phyloP scores from a whole-genome alignment of 148 eudicot species.

The Dianthus caryophyllus region DNA sequence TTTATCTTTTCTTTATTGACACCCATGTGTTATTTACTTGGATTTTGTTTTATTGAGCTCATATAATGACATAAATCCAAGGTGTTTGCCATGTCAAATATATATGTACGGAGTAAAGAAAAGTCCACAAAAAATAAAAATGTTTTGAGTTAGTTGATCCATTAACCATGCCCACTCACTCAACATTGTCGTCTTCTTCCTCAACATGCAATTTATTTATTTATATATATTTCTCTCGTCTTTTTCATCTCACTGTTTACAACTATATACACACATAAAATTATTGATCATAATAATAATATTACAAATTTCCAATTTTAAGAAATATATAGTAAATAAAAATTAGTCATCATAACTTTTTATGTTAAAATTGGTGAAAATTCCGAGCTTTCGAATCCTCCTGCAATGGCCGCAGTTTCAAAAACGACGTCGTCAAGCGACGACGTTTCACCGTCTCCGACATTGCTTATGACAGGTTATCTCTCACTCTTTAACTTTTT shows the following conservation, averaged over 20 bases:
- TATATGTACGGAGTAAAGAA: neutral
- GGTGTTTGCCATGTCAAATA: neutral
- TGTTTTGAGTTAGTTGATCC: neutral
- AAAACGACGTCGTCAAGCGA: slow-evolving; percentile 30
- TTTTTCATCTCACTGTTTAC: neutral
- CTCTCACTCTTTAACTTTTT: neutral
- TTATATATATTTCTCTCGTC: neutral
- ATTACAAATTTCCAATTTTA: too few species aligned
- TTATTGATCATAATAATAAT: neutral
- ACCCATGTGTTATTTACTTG: too few species aligned
- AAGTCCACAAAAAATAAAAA: neutral
- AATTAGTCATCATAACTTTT: neutral
- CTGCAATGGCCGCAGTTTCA: slow-evolving; percentile 38
- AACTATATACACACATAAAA: neutral
- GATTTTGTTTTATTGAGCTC: too few species aligned
- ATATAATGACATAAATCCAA: neutral
- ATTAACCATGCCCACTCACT: slow-evolving; percentile 14
- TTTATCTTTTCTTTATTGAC: too few species aligned
- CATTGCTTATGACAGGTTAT: slow-evolving; percentile 10
- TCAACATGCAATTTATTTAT: slow-evolving; percentile 17
- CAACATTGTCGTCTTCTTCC: slow-evolving; percentile 15
- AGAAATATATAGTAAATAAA: too few species aligned
- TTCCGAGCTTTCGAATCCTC: slow-evolving; percentile 20
- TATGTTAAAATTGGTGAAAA: slow-evolving; percentile 14
- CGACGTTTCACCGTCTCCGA: neutral